Percentiles rank a stretch among this genome's conserved stretches.
These are phyloP conservation scores for Stromatinia cepivora DNA, from an alignment of 2,329 filamentous ascomycete species.

Conservation along the genomic window DNA sequence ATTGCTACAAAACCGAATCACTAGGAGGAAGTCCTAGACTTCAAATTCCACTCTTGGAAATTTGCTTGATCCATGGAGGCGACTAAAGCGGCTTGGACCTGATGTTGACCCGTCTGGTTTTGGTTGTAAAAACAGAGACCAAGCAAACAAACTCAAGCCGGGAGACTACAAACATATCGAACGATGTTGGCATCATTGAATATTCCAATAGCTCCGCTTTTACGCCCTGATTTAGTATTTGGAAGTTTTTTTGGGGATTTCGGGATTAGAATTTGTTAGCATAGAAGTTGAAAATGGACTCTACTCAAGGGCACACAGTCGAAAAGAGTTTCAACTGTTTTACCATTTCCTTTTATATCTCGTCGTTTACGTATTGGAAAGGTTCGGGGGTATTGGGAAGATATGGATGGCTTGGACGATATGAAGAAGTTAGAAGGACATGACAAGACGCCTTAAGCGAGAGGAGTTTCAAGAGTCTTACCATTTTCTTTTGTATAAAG, in stretches of 20 bases:
- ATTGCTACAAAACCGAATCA: neutral
- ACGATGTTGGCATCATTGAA: neutral
- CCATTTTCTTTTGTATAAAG: neutral
- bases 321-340: neutral
- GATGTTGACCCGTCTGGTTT: neutral
- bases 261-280: neutral
- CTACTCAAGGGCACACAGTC: neutral
- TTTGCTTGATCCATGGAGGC: too few species aligned
- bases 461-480: neutral
- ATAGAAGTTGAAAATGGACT: neutral
- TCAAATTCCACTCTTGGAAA: neutral
- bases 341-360: neutral
- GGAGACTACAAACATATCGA: neutral
- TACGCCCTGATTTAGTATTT: too few species aligned
- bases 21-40: too few species aligned
- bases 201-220: neutral
- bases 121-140: neutral
- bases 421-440: neutral
- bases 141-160: neutral
- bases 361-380: neutral
- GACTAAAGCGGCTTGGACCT: too few species aligned
- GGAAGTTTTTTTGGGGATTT: neutral
- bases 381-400: accelerated
- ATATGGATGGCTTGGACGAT: neutral
- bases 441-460: neutral